Conservation (phyloP, 164 flowering plant species). For the Vitis labrusca region DNA sequence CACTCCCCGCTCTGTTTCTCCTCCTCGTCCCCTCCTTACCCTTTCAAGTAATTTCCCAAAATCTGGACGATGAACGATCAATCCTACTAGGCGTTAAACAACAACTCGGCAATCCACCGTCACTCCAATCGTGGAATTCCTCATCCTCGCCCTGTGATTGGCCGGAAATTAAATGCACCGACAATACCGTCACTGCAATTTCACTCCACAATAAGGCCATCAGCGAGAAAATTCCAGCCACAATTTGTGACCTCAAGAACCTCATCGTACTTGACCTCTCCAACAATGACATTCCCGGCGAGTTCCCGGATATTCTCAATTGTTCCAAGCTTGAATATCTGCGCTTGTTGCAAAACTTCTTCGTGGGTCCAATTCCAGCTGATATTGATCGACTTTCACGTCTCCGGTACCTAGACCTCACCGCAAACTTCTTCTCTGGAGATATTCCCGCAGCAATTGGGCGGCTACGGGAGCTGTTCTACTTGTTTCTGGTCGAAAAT, state of each 20-base stretch:
- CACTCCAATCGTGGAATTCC: conserved; percentile 43
- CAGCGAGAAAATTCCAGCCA: conserved; percentile 33
- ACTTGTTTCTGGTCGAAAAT: conserved; percentile 32
- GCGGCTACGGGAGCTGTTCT: conserved; percentile 26
- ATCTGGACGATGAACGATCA: conserved; percentile 20
- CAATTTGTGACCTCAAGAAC: conserved; percentile 54
- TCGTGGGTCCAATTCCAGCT: conserved; percentile 59
- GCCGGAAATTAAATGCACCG: conserved; percentile 51
- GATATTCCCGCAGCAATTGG: conserved; percentile 59
- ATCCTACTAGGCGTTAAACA: conserved; percentile 46
- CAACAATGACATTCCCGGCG: conserved; percentile 47
- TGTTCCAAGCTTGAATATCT: conserved; percentile 54
- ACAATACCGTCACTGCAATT: conserved; percentile 39
- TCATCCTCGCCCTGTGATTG: conserved; percentile 51
- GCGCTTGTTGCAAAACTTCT: conserved; percentile 57
- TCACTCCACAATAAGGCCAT: conserved; percentile 21
- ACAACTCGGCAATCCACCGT: conserved; percentile 36
- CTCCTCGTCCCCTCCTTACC: conserved; percentile 25
- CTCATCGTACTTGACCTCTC: conserved; percentile 44
- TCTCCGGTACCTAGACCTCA: conserved; percentile 41
- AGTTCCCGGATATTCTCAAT: conserved; percentile 54
- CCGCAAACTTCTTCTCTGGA: conserved; percentile 72
- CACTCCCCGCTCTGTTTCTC: conserved; percentile 11
- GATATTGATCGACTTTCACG: conserved; percentile 44
- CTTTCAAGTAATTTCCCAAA: conserved; percentile 36